Base-by-base conservation (phyloP, 192 early-diverging fungal species). In the Linderina pennispora region DNA sequence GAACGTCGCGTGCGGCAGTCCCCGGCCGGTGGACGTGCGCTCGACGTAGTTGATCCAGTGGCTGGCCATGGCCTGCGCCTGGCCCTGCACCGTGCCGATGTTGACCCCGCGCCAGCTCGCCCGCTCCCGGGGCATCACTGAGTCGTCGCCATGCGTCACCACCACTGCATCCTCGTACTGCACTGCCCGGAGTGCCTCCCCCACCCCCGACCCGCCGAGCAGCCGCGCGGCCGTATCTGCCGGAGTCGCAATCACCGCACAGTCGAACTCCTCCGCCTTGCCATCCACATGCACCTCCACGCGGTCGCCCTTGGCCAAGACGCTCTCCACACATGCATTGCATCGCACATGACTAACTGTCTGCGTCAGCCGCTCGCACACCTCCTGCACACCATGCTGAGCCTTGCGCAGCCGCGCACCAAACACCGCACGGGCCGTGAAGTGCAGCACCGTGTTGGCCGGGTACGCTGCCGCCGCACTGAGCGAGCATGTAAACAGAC, bases 41-140 rank as follows among this genome's bases (percentile, higher is more conserved):
- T 82, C 80, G 31, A 78, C 75, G 38, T 65, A 66, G 38, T 78
- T 76, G 16, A 77, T 77, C 62, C 69, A 73, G 37, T 57, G 62
- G 11, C 53, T 43, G 6, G 58, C 56, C 50, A 56, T 65, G 2
- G 53, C 66, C 19, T 39, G 58, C 0, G 17, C 25, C 1, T 23
- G 14, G 8, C 40, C 49, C 9, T 21, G 20, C 19, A 17, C 18
- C 17, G 65, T 52, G 45, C 48, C 36, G 34, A 75, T 61, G 43
- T 77, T 77, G 33, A 77, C 65, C 3, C 62, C 59, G 39, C 73
- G 58, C 75, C 75, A 77, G 7, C 61, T 41, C 18, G 13, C 38
- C 9, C 31, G 26, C 0, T 43, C 25, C 18, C 24, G 16, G 16
- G 75, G 75, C 73, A 77, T 75, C 20, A 75, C 65, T 0, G 43